A percentile compares a stretch with the other conserved stretches of the same genome.
Conservation (phyloP, 2,329 filamentous ascomycete genomes). For the Pyricularia sp. region DNA sequence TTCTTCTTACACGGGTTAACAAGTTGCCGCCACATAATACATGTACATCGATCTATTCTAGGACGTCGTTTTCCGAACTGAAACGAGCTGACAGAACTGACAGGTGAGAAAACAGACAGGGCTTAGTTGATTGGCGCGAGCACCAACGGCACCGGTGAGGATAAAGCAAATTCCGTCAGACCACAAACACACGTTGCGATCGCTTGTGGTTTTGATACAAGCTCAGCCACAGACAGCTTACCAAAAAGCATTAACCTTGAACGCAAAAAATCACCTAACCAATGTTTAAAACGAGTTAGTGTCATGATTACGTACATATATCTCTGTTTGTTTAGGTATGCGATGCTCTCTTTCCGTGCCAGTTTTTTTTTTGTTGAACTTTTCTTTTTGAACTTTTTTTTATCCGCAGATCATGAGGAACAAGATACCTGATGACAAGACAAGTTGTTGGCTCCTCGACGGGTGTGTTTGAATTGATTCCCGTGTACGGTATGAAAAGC, state of each 20-base stretch:
- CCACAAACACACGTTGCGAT: neutral
- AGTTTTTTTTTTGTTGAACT: too few relatives aligned
- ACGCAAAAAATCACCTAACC: neutral
- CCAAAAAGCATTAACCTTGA: neutral
- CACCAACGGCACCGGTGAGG: neutral
- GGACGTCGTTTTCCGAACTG: neutral
- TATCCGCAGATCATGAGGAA: too few relatives aligned
- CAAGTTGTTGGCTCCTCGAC: too few relatives aligned
- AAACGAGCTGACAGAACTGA: neutral
- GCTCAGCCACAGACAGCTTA: neutral
- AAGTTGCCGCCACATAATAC: neutral
- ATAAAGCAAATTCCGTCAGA: neutral
- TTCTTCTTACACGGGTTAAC: neutral
- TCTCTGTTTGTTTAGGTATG: too few relatives aligned
- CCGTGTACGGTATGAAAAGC: neutral
- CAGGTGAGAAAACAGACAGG: neutral
- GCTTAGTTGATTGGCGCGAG: neutral
- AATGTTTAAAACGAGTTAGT: neutral
- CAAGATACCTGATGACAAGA: too few relatives aligned
- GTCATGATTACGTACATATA: too few relatives aligned
- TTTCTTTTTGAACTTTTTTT: too few relatives aligned
- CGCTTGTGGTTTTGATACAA: neutral
- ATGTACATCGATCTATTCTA: neutral
- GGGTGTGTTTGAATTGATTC: neutral
- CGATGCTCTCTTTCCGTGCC: too few relatives aligned